These are phyloP conservation scores for Agastache rugosa DNA, from an alignment of 257 asterid genomes.

Conservation along the genomic window DNA sequence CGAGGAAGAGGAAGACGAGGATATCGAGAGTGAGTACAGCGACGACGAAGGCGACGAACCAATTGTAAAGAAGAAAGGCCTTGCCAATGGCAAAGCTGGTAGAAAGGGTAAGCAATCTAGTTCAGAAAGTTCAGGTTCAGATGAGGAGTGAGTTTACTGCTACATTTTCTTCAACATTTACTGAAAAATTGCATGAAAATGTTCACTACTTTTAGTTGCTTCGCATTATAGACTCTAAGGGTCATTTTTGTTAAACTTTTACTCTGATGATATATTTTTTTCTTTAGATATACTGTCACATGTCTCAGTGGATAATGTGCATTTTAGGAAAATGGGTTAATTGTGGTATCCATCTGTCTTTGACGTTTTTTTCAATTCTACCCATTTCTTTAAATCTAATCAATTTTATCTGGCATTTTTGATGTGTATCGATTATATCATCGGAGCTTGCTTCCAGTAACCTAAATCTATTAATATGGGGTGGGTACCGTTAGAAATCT, in stretches of 20 bases:
- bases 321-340: too few relatives aligned
- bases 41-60: conserved; percentile 64
- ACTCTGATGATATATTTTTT: too few relatives aligned
- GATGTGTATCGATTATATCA: too few relatives aligned
- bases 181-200: background rate
- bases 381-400: too few relatives aligned
- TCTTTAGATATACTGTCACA: background rate
- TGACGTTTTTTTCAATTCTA: too few relatives aligned
- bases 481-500: too few relatives aligned
- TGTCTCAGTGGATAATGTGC: background rate
- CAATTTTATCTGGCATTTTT: too few relatives aligned
- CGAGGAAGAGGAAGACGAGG: conserved; percentile 73
- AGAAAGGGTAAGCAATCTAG: conserved; percentile 44
- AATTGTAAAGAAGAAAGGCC: conserved; percentile 34
- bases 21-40: conserved; percentile 81
- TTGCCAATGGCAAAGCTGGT: conserved; percentile 39
- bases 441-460: too few relatives aligned
- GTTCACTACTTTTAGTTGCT: background rate
- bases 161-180: background rate
- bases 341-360: too few relatives aligned
- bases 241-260: background rate
- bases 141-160: conserved; percentile 46
- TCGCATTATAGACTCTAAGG: conserved; percentile 9
- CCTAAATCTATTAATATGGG: too few relatives aligned
- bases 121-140: conserved; percentile 54